phyloP scores from a whole-genome alignment of 2,329 filamentous ascomycete genomes.

The Hypoxylon sp. region DNA sequence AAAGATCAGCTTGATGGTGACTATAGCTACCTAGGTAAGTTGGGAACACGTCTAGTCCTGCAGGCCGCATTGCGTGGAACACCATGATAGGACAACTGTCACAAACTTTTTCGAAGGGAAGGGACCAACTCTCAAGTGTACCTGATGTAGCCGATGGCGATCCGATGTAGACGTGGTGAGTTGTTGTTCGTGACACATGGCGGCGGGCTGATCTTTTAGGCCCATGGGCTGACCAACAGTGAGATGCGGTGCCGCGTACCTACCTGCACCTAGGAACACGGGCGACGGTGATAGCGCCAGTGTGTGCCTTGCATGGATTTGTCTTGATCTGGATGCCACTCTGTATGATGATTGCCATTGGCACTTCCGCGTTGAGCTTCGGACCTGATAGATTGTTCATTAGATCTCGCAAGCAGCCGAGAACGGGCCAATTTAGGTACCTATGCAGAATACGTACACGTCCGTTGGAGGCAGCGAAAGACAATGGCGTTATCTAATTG shows the following conservation, averaged over 20 bases:
- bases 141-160: slow-evolving; percentile 13
- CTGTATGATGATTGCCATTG: slow-evolving; percentile 30
- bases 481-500: slow-evolving; percentile 25
- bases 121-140: slow-evolving; percentile 2
- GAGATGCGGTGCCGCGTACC: not conserved
- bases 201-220: slow-evolving; percentile 14
- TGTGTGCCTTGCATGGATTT: slow-evolving; percentile 15
- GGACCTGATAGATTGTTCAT: slow-evolving; percentile 15
- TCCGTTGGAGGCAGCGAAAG: not conserved
- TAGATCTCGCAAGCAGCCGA: slow-evolving; percentile 26
- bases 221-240: not conserved
- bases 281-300: slow-evolving; percentile 1
- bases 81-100: slow-evolving; percentile 31
- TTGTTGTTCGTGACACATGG: slow-evolving; percentile 42
- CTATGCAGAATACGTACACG: not conserved
- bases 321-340: slow-evolving; percentile 8
- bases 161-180: slow-evolving; percentile 35
- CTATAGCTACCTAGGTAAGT: not conserved
- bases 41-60: slow-evolving; percentile 14
- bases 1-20: slow-evolving; percentile 22
- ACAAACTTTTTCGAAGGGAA: slow-evolving; percentile 16
- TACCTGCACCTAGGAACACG: too few species aligned
- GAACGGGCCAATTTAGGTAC: not conserved
- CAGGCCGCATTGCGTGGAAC: slow-evolving; percentile 37
- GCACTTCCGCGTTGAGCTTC: slow-evolving; percentile 29